Base-by-base conservation (phyloP, 805 yeast genomes). In the Wickerhamiella parazyma region DNA sequence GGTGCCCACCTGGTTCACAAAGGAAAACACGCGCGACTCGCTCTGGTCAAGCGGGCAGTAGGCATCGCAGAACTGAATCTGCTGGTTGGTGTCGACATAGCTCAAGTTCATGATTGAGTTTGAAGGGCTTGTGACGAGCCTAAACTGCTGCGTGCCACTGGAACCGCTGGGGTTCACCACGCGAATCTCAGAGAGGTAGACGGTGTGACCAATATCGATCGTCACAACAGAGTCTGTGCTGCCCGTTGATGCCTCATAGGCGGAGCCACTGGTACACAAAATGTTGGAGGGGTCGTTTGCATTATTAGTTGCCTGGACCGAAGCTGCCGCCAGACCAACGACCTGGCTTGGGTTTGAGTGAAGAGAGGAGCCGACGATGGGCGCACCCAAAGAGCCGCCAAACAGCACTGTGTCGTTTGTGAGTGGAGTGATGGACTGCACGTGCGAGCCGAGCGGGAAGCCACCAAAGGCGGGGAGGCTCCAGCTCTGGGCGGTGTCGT, bases 91-190 rank as follows among this genome's bases (percentile, higher is more conserved):
- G 56, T 89, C 89, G 18, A 81, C 65, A 55, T 86, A 91, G 0
- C 93, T 76, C 50, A 91, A 60, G 58, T 91, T 91, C 95, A 91
- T 82, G 48, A 89, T 89, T 50, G 96, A 84, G 51, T 78, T 72
- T 10, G 86, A 70, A 0, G 96, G 96, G 43, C 71, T 63, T 0
- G 95, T 77, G 33, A 80, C 64, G 6, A 91, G 65, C 54, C 95
- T 71, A 58, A 87, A 91, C 6, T 70, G 47, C 39, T 77, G 68
- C 3, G 66, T 56, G 2, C 65, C 64, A 11, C 78, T 75, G 6
- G 33, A n/a, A 4, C 25, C 22, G 19, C 18, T 22, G 26, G 38
- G 38, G 41, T 70, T 67, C 22, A 65, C 61, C 3, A 91, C 56
- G 43, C 95, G 65, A 11, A 84, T 66, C 51, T 81, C 80, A 0